A percentile compares a stretch with the other conserved stretches of the same genome.
Conservation (phyloP, 352 stramenopile genomes). For the Globisporangium nodosum region DNA sequence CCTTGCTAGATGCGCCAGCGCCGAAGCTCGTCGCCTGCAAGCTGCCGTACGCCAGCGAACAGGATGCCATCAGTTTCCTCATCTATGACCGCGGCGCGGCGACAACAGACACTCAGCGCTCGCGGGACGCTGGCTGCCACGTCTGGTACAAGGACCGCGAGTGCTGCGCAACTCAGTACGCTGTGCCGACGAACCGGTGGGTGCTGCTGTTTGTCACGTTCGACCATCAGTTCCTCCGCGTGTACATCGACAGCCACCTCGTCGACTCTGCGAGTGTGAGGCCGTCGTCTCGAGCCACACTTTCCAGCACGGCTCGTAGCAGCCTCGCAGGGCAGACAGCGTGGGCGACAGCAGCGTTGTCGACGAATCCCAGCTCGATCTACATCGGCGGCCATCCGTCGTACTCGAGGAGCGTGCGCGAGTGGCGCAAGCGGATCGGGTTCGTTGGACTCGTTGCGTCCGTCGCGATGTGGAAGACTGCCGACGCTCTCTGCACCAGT, state of each 20-base stretch:
- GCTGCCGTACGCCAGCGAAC: constrained; percentile 13
- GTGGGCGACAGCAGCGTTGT: constrained; percentile 7
- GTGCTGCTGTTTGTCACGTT: constrained; percentile 38
- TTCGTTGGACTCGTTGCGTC: constrained; percentile 47
- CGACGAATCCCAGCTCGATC: constrained; percentile 31
- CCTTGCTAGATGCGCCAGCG: constrained; percentile 9
- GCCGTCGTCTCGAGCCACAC: not conserved
- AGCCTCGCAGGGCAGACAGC: constrained; percentile 16
- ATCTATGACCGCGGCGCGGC: constrained; percentile 48
- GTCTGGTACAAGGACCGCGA: constrained; percentile 37
- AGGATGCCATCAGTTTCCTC: constrained; percentile 24
- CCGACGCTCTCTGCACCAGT: not conserved
- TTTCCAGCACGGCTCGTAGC: not conserved
- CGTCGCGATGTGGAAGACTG: constrained; percentile 15
- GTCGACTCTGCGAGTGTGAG: constrained; percentile 39
- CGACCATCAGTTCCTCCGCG: constrained; percentile 37
- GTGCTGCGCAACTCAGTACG: constrained; percentile 45
- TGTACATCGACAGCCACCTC: constrained; percentile 38
- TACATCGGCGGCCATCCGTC: constrained; percentile 50
- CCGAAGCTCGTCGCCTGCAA: constrained; percentile 45
- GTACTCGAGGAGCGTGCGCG: constrained; percentile 36
- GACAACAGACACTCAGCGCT: constrained; percentile 8
- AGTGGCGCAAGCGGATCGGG: constrained; percentile 42
- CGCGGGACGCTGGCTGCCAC: constrained; percentile 27
- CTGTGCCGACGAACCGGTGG: constrained; percentile 50